Evolutionary conservation across 192 early-diverging fungal genomes (phyloP).

Genomic region (Coemansia sp.): DNA sequence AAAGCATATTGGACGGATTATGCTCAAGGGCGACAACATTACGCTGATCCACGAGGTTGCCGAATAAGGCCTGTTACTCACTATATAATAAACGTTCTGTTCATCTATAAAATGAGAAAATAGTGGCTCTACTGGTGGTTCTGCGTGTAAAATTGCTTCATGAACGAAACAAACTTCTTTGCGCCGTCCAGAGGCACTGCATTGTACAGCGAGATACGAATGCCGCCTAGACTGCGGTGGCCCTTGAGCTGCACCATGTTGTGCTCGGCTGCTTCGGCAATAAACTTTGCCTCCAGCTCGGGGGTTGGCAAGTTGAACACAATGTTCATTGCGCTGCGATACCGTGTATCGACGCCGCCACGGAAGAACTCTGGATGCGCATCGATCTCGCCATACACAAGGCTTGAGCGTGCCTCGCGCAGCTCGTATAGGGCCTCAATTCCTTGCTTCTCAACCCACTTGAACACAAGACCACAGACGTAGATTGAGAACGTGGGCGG

Average conservation of each 20-base stretch:
- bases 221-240: slow-evolving; percentile 92
- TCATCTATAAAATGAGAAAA: background rate
- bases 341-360: slow-evolving; percentile 62
- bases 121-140: slow-evolving; percentile 10
- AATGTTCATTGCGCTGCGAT: slow-evolving; percentile 88
- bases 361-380: slow-evolving; percentile 65
- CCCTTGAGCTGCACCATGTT: slow-evolving; percentile 91
- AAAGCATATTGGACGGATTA: slow-evolving; percentile 78
- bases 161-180: slow-evolving; percentile 71
- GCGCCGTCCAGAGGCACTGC: slow-evolving; percentile 86
- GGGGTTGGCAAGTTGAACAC: slow-evolving; percentile 69
- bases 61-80: background rate
- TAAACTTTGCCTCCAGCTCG: slow-evolving; percentile 79
- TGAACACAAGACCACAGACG: slow-evolving; percentile 85
- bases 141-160: slow-evolving; percentile 73
- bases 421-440: slow-evolving; percentile 62
- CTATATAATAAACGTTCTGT: background rate
- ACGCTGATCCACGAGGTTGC: slow-evolving; percentile 68
- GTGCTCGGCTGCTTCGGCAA: slow-evolving; percentile 72
- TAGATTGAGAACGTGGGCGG: slow-evolving; percentile 95
- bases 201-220: slow-evolving; percentile 93
- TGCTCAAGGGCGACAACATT: slow-evolving; percentile 98
- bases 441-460: slow-evolving; percentile 70
- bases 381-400: slow-evolving; percentile 67
- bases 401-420: slow-evolving; percentile 69